These are phyloP conservation scores for Chlorociboria aeruginascens DNA, from an alignment of 495 filamentous ascomycete species.

Conservation along the genomic window DNA sequence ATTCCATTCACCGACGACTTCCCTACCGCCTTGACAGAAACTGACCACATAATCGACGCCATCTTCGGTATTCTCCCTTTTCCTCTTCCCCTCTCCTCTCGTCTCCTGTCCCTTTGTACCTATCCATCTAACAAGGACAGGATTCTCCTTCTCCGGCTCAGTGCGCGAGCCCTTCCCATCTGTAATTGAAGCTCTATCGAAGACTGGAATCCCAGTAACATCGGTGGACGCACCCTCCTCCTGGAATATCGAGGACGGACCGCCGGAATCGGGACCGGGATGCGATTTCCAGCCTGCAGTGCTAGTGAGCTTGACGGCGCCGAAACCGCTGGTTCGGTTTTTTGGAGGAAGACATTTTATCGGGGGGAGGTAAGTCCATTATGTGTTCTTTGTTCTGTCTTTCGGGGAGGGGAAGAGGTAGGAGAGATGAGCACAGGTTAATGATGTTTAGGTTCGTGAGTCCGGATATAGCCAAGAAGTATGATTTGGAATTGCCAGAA, in stretches of 20 bases:
- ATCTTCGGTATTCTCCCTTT: conserved; percentile 57
- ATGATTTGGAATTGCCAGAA: conserved; percentile 67
- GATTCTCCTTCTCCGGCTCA: conserved; percentile 88
- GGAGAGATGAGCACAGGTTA: background rate
- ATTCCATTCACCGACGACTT: conserved; percentile 85
- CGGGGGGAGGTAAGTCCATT: conserved; percentile 51
- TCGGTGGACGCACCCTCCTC: conserved; percentile 86
- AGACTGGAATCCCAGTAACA: conserved; percentile 62
- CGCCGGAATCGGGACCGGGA: conserved; percentile 66
- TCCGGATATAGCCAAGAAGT: conserved; percentile 70
- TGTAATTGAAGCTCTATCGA: conserved; percentile 65
- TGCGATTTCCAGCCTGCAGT: conserved; percentile 65
- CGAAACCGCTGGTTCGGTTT: conserved; percentile 80
- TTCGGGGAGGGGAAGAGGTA: background rate
- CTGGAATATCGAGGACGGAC: conserved; percentile 85
- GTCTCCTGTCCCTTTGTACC: background rate
- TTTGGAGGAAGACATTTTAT: conserved; percentile 84
- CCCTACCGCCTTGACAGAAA: conserved; percentile 43
- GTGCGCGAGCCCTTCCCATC: conserved; percentile 80
- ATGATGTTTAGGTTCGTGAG: conserved; percentile 55
- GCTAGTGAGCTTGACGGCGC: conserved; percentile 83
- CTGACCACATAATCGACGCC: conserved; percentile 80
- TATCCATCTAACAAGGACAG: conserved; percentile 22
- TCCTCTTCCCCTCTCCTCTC: background rate
- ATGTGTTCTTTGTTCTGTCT: background rate